Conservation (phyloP, 805 yeast species). For the Alloascoidea africana region DNA sequence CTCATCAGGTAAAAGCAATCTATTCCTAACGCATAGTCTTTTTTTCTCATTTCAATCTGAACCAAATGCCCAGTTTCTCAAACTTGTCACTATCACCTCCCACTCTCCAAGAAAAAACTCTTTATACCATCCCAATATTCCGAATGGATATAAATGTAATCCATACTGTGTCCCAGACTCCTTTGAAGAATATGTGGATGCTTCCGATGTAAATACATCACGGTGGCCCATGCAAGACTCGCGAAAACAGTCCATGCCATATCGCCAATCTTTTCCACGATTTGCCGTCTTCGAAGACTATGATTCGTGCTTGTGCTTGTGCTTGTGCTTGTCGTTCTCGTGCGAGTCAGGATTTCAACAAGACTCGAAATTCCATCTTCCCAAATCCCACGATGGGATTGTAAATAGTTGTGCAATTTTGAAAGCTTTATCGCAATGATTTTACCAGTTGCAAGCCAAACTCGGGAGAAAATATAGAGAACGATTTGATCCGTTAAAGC, state of each 20-base stretch:
- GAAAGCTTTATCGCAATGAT: slow-evolving; percentile 17
- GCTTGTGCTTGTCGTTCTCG: slow-evolving; percentile 8
- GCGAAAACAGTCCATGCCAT: slow-evolving; percentile 45
- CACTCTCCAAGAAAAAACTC: slow-evolving; percentile 21
- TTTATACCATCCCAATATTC: slow-evolving; percentile 32
- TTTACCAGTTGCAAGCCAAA: slow-evolving; percentile 45
- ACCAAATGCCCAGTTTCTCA: no score
- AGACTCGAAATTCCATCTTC: not conserved
- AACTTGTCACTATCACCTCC: no score
- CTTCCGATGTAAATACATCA: slow-evolving; percentile 52
- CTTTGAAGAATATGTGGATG: slow-evolving; percentile 50
- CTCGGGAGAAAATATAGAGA: slow-evolving; percentile 57
- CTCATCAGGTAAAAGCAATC: no score
- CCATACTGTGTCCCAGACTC: slow-evolving; percentile 53
- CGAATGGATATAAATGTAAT: slow-evolving; percentile 52
- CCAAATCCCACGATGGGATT: slow-evolving; percentile 2
- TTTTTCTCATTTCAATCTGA: no score
- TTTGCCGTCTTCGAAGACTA: slow-evolving; percentile 10
- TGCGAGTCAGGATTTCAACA: no score
- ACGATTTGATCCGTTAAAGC: slow-evolving; percentile 43
- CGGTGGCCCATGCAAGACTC: slow-evolving; percentile 54
- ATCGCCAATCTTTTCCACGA: slow-evolving; percentile 5
- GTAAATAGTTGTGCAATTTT: slow-evolving; percentile 5
- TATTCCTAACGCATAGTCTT: no score
- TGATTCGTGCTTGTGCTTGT: no score